Evolutionary conservation across 1,284 basidiomycete genomes (phyloP), one percentile per base, ranked within the genome.

Genomic region (Cryptococcus amylolentus): DNA sequence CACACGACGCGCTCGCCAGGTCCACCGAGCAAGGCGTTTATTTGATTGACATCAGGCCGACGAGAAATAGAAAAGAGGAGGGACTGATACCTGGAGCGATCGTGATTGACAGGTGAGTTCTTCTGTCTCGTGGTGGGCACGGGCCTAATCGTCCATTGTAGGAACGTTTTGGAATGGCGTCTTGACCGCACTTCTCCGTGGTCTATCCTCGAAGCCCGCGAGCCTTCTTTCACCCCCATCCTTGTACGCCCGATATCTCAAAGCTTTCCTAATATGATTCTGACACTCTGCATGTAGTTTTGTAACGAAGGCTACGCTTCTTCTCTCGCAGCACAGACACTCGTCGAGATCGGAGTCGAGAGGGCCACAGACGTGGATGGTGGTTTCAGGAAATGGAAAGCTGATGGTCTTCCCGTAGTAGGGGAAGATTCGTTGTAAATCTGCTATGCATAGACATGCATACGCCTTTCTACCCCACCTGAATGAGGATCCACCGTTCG

Each of bases 241-340:
- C 42, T 57, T 27, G 55, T 57, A 40, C 8, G 55, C 26, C 1
- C 10, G 23, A 44, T 28, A n/a, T 20, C 9, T 14, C 23, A 16
- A 13, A 10, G 12, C 42, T 23, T 3, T 23, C 3, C 2, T 23
- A 23, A 3, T 23, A 23, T 23, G 2, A 23, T 23, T 23, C 23
- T 48, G 46, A 37, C 4, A 23, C 31, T 10, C 13, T 7, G 18
- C 26, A 26, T n/a, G 6, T 23, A 57, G 55, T 16, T 57, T 4
- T 57, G 55, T 38, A 57, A 57, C 18, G 55, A 57, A 20, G 55
- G 55, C 5, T 57, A 52, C 31, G 55, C 55, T 3, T 57, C 55
- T 12, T 52, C 55, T 5, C 50, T 57, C 38, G 55, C 55, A 9
- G 55, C 46, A 4, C n/a, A 48, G 37, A 12, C 38, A 5, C 27